Evolutionary conservation across 371 early-diverging fungal genomes (phyloP).

Genomic region (Choanephora cucurbitarum): DNA sequence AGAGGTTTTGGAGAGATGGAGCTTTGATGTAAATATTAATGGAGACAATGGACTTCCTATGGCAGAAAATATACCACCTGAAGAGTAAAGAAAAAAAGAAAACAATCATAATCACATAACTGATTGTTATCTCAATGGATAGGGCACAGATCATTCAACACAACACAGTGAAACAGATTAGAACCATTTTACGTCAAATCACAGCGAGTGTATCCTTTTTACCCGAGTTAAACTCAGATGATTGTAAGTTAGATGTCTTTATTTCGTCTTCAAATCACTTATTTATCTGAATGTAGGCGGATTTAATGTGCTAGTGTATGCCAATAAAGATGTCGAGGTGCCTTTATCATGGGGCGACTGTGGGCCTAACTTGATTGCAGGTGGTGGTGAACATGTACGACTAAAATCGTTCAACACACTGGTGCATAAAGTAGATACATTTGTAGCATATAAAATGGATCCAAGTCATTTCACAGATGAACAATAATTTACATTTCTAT

Average conservation of each 20-base stretch:
- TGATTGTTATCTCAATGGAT: too few species aligned
- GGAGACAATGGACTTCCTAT: constrained; percentile 17
- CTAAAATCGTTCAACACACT: constrained; percentile 81
- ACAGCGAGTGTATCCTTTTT: constrained; percentile 87
- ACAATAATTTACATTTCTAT: too few species aligned
- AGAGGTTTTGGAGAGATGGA: constrained; percentile 91
- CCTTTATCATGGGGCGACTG: constrained; percentile 88
- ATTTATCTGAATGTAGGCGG: constrained; percentile 55
- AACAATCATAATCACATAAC: too few species aligned
- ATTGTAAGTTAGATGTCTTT: constrained; percentile 79
- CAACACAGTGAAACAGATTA: constrained; percentile 60
- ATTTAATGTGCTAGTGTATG: constrained; percentile 88
- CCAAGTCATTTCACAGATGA: constrained; percentile 23
- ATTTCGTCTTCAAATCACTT: too few species aligned
- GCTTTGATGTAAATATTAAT: constrained; percentile 76
- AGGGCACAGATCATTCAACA: constrained; percentile 64
- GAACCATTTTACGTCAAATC: constrained; percentile 88
- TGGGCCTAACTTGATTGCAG: constrained; percentile 71
- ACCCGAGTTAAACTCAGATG: constrained; percentile 79
- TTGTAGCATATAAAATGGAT: constrained; percentile 79
- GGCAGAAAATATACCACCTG: constrained; percentile 29
- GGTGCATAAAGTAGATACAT: constrained; percentile 79
- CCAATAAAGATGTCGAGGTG: constrained; percentile 83
- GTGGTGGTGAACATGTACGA: constrained; percentile 83
- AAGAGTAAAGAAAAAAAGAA: constrained; percentile 15